Conservation (phyloP, 345 rosid species). For the Jatropha curcas region DNA sequence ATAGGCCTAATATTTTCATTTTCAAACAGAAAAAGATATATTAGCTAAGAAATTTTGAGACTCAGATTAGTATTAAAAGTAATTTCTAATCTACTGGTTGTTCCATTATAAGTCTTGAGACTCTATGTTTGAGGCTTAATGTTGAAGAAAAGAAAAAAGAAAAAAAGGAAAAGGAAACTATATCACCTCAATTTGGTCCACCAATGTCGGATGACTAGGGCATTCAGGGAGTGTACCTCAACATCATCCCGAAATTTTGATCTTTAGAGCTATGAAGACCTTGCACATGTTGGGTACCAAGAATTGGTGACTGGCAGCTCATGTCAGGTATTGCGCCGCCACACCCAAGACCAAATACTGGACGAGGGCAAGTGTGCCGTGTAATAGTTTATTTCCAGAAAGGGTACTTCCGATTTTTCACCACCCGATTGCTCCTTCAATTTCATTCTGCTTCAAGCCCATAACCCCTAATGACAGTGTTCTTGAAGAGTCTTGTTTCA, state of each 20-base stretch:
- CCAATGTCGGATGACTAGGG: constrained; percentile 79
- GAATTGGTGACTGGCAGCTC: constrained; percentile 65
- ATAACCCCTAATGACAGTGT: constrained; percentile 62
- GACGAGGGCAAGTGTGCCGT: constrained; percentile 94
- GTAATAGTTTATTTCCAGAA: constrained; percentile 82
- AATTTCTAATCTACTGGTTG: too few relatives aligned
- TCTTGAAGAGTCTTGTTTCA: constrained; percentile 47
- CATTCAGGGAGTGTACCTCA: constrained; percentile 63
- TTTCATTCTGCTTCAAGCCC: constrained; percentile 47
- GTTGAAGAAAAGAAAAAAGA: too few relatives aligned
- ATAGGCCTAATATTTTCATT: too few relatives aligned
- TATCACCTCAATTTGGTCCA: constrained; percentile 82
- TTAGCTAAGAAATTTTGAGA: too few relatives aligned
- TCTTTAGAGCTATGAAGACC: constrained; percentile 82
- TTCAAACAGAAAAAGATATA: too few relatives aligned
- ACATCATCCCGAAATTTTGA: constrained; percentile 67
- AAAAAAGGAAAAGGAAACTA: not conserved
- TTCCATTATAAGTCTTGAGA: too few relatives aligned
- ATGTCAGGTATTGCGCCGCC: constrained; percentile 77
- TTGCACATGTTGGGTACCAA: constrained; percentile 79
- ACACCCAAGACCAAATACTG: constrained; percentile 83
- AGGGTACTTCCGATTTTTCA: constrained; percentile 50
- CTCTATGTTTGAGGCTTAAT: too few relatives aligned
- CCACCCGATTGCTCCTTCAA: constrained; percentile 65
- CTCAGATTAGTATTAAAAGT: too few relatives aligned